Conservation (phyloP, 2,329 filamentous ascomycete species). For the Acarospora socialis region DNA sequence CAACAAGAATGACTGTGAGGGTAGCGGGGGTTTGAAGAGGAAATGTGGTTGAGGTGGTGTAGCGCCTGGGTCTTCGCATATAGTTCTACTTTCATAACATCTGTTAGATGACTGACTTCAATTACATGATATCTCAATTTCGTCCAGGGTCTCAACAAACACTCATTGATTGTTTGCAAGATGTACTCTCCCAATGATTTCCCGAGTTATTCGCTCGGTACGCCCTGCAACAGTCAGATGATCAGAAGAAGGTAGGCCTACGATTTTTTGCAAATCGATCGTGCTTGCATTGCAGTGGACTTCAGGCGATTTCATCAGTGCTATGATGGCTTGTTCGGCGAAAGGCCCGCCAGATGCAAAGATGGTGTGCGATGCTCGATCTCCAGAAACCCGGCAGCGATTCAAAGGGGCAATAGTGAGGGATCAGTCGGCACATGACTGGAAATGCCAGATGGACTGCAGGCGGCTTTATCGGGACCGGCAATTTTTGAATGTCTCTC, state of each 20-base stretch:
- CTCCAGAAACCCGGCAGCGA: not conserved
- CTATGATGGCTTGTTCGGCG: not conserved
- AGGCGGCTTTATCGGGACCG: not conserved
- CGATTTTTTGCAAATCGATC: not conserved
- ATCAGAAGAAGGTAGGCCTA: slow-evolving; percentile 1
- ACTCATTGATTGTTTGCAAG: no score
- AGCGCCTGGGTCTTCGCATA: no score
- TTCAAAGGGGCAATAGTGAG: slow-evolving; percentile 1
- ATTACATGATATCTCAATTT: no score
- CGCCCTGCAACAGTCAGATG: not conserved
- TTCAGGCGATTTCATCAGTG: not conserved
- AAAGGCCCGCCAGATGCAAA: slow-evolving; percentile 1
- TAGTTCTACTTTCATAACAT: no score
- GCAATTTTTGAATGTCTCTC: not conserved
- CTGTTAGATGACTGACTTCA: no score
- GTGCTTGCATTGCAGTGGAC: not conserved
- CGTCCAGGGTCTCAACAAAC: no score
- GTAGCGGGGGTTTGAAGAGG: no score
- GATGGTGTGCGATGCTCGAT: slow-evolving; percentile 1
- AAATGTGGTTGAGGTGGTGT: no score
- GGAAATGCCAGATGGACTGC: not conserved
- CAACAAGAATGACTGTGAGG: no score
- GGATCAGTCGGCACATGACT: not conserved
- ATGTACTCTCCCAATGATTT: no score
- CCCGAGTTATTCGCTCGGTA: not conserved